Evolutionary conservation across 805 yeast species (phyloP).

Genomic region (Nakazawaea sp.): DNA sequence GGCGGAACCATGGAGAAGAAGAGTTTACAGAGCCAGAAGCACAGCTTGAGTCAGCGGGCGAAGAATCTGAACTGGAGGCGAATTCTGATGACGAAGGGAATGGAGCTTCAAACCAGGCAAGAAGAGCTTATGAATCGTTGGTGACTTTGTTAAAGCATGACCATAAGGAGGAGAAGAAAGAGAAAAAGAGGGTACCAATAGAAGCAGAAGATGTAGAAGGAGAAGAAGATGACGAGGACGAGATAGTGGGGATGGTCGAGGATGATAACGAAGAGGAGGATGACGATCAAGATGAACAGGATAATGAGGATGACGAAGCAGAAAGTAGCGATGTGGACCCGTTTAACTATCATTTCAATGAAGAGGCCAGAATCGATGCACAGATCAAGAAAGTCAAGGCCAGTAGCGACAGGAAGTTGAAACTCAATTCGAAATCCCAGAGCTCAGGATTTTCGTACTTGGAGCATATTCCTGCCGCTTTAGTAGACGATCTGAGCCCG

Average conservation of each 20-base stretch:
- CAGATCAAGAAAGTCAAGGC: slow-evolving; percentile 19
- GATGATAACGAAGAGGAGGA: slow-evolving; percentile 16
- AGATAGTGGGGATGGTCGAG: slow-evolving; percentile 11
- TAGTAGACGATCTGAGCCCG: slow-evolving; percentile 5
- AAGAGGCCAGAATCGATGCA: slow-evolving; percentile 30
- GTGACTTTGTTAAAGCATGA: slow-evolving; percentile 52
- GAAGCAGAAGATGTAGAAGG: slow-evolving; percentile 14
- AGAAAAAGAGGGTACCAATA: slow-evolving; percentile 12
- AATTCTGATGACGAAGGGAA: slow-evolving; percentile 16
- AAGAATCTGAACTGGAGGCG: slow-evolving; percentile 13
- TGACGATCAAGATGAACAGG: slow-evolving; percentile 17
- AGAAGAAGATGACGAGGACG: slow-evolving; percentile 17
- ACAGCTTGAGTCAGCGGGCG: slow-evolving; percentile 14
- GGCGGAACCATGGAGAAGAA: slow-evolving; percentile 24
- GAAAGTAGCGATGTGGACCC: slow-evolving; percentile 43
- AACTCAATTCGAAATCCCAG: slow-evolving; percentile 8
- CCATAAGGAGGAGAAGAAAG: slow-evolving; percentile 21
- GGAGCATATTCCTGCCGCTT: slow-evolving; percentile 10
- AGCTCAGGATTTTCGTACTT: slow-evolving; percentile 5
- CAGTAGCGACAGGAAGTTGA: slow-evolving; percentile 2
- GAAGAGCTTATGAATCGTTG: slow-evolving; percentile 60
- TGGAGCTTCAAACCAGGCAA: slow-evolving; percentile 21
- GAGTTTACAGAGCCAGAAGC: slow-evolving; percentile 1
- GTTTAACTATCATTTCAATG: slow-evolving; percentile 69
- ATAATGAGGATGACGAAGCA: slow-evolving; percentile 20